These are phyloP conservation scores for Talaromyces stipitatus DNA, from an alignment of 495 filamentous ascomycete species.

Conservation along the genomic window DNA sequence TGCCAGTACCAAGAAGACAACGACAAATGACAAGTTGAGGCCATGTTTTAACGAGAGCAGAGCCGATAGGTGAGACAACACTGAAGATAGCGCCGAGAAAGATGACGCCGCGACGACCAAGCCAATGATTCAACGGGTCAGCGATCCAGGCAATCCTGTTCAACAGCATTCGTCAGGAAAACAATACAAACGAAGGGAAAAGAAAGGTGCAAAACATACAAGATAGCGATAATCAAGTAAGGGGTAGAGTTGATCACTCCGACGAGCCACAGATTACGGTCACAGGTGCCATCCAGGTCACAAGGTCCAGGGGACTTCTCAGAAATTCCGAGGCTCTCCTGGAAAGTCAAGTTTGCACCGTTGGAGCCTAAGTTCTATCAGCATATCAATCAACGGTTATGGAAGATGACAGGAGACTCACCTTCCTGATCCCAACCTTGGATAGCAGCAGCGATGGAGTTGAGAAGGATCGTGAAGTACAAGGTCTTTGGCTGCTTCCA, in stretches of 20 bases:
- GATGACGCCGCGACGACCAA: conserved; percentile 63
- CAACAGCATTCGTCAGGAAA: not conserved
- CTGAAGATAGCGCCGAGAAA: conserved; percentile 60
- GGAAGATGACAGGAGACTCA: conserved; percentile 3
- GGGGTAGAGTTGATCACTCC: conserved; percentile 37
- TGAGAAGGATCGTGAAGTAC: conserved; percentile 58
- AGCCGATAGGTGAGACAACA: conserved; percentile 53
- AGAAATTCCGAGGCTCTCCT: conserved; percentile 35
- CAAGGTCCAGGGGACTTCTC: conserved; percentile 34
- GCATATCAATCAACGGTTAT: not conserved
- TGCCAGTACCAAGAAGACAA: conserved; percentile 62
- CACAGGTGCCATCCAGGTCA: conserved; percentile 17
- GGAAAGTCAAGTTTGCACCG: conserved; percentile 66
- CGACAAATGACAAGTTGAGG: conserved; percentile 53
- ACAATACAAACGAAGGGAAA: not conserved
- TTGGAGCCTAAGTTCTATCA: conserved; percentile 47
- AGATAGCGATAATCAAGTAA: conserved; percentile 32
- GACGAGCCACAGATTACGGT: conserved; percentile 34
- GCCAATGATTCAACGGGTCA: conserved; percentile 58
- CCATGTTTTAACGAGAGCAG: conserved; percentile 59
- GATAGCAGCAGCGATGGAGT: conserved; percentile 65
- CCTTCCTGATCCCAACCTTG: conserved; percentile 62
- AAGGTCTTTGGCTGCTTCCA: conserved; percentile 59
- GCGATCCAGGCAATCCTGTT: conserved; percentile 59
- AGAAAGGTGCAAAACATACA: conserved; percentile 18